These are phyloP conservation scores for Eragrostis tef DNA, from an alignment of 202 grass and related monocot species.

Conservation along the genomic window DNA sequence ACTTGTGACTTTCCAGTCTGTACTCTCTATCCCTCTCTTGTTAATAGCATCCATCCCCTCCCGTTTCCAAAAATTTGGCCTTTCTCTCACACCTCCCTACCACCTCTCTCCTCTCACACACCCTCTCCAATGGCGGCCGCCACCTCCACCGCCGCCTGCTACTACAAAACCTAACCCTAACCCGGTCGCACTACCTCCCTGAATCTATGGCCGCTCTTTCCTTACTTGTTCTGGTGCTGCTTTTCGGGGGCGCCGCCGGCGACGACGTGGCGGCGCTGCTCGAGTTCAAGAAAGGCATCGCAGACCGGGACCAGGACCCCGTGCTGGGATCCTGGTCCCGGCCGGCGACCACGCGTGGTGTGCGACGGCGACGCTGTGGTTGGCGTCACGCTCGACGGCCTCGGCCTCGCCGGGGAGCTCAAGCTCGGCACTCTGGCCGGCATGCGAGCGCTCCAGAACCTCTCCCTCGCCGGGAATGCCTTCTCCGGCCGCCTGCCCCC, in stretches of 20 bases:
- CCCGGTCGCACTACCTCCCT: neutral
- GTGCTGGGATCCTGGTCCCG: slow-evolving; percentile 72
- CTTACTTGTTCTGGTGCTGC: slow-evolving; percentile 31
- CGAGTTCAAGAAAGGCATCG: no score
- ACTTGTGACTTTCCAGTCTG: no score
- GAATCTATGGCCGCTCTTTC: slow-evolving; percentile 52
- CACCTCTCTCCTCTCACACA: slow-evolving; percentile 32
- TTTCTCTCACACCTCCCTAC: slow-evolving; percentile 43
- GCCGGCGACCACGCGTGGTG: slow-evolving; percentile 55
- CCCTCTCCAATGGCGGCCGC: slow-evolving; percentile 55
- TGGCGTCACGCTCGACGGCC: no score
- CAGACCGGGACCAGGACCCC: no score
- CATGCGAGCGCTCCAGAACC: no score
- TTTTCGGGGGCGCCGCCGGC: no score
- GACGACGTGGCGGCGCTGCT: no score
- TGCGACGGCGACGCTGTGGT: slow-evolving; percentile 79
- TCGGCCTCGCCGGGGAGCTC: no score
- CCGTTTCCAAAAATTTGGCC: slow-evolving; percentile 55
- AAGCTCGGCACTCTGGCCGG: no score
- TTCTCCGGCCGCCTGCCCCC: no score
- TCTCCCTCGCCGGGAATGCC: no score
- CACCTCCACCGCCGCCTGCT: slow-evolving; percentile 33
- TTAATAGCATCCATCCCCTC: slow-evolving; percentile 47
- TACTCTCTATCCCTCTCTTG: no score
- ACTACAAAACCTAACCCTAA: slow-evolving; percentile 48